Base-by-base conservation (phyloP, 768 basidiomycete species). In the Rhodotorula babjevae region DNA sequence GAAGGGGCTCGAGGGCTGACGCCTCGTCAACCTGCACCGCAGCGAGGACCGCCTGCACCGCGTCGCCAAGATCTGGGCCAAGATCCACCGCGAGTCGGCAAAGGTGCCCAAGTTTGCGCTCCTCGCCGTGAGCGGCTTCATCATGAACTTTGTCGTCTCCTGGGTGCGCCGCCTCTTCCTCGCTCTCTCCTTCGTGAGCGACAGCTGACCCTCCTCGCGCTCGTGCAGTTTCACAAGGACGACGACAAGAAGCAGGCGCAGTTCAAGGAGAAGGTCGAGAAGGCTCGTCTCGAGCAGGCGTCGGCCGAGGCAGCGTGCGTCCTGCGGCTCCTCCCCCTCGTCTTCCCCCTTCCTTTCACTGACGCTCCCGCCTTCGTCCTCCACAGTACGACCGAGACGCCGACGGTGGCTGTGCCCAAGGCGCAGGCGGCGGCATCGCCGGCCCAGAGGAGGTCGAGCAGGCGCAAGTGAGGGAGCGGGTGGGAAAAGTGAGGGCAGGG, bases 101-200 rank as follows among this genome's bases (percentile, higher is more conserved):
- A 69, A 72, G 44, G 47, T 76, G 23, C 74, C 74, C 15, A 63
- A 52, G 29, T 63, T 76, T n/a, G 70, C 66, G 19, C 59, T 72
- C 0, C 63, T 76, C n/a, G 62, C 61, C 9, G 1, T 76, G 46
- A 63, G 61, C 9, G 74, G 74, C 3, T 63, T 72, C 59, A 46
- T 76, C 36, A 65, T 68, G 60, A 76, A 76, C 63, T 61, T 76
- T 21, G 68, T 70, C 36, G 42, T 75, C 9, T 46, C 57, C 2
- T 75, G 62, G 44, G 44, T 46, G 44, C 44, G 44, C 12, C 18
- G 14, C 2, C 44, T 11, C 14, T 46, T 21, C 65, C 67, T 31
- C n/a, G 61, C 29, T 29, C 47, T 27, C 12, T 29, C 53, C 18
- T 7, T 25, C 50, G 8, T 23, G 11, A 42, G 3, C 0, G 16